phyloP scores from a whole-genome alignment of 306 rosid species.

The Cicer chorassanicum region DNA sequence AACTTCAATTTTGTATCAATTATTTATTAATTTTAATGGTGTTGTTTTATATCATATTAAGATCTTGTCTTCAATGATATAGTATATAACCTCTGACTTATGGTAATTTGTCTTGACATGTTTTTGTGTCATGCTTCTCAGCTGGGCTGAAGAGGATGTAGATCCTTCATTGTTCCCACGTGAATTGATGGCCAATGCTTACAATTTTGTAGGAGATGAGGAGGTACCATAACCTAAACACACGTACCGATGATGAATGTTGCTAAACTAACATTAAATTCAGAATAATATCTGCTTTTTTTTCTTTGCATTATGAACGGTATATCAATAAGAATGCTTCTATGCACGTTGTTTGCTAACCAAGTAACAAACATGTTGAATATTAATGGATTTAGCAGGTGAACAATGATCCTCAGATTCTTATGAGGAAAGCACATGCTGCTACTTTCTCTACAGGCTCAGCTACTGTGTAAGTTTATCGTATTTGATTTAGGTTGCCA shows the following conservation, averaged over 20 bases:
- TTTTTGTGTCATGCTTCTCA: conserved; percentile 43
- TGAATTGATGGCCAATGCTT: conserved; percentile 77
- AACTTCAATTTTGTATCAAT: background rate
- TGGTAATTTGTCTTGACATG: conserved; percentile 7
- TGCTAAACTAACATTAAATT: background rate
- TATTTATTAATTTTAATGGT: background rate
- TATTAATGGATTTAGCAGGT: conserved; percentile 61
- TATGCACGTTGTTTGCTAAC: conserved; percentile 42
- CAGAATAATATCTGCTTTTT: background rate
- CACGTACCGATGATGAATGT: conserved; percentile 1
- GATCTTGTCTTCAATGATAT: background rate
- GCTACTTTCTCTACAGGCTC: conserved; percentile 84
- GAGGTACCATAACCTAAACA: conserved; percentile 60
- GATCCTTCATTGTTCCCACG: conserved; percentile 89
- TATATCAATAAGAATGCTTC: conserved; percentile 7
- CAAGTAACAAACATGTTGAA: conserved; percentile 25
- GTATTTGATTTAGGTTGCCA: background rate
- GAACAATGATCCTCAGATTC: conserved; percentile 78
- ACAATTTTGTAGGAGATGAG: conserved; percentile 59
- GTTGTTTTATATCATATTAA: conserved; percentile 33
- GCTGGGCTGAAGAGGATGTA: conserved; percentile 92
- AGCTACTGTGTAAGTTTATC: conserved; percentile 79
- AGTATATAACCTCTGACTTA: background rate
- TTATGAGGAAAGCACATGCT: conserved; percentile 89
- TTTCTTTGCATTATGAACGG: background rate